Evolutionary conservation across 805 yeast species (phyloP).

Genomic region (Ogataea degrootiae): DNA sequence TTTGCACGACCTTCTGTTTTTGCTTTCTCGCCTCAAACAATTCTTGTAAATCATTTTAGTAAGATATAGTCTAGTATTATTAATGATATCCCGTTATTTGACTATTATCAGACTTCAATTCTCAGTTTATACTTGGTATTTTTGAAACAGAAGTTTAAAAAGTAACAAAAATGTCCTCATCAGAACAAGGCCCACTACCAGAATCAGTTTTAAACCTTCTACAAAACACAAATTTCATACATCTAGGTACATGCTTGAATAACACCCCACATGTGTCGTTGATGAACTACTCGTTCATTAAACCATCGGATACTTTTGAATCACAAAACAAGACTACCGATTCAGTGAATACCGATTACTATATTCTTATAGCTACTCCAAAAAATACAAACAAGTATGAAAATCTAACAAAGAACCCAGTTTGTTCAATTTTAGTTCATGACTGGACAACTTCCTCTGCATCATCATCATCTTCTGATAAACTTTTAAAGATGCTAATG

Average conservation of each 20-base stretch:
- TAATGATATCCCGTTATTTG: no score
- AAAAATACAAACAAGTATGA: constrained; percentile 67
- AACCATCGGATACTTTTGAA: constrained; percentile 31
- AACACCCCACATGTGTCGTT: constrained; percentile 81
- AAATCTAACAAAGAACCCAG: constrained; percentile 66
- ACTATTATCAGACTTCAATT: no score
- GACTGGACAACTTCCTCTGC: constrained; percentile 67
- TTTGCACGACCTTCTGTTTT: no score
- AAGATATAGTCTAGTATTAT: no score
- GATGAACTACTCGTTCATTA: constrained; percentile 81
- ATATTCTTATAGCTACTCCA: constrained; percentile 69
- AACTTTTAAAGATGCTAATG: constrained; percentile 56
- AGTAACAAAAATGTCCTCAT: constrained; percentile 1
- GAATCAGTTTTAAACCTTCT: constrained; percentile 39
- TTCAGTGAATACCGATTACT: constrained; percentile 26
- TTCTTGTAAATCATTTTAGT: no score
- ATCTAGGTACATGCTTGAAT: constrained; percentile 69
- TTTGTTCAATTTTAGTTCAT: constrained; percentile 79
- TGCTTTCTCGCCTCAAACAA: no score
- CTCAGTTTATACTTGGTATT: no score
- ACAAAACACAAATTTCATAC: constrained; percentile 64
- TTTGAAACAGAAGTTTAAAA: no score
- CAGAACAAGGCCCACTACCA: constrained; percentile 25
- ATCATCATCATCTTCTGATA: constrained; percentile 10
- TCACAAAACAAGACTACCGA: not conserved